Conservation (phyloP, 371 early-diverging fungal genomes). For the Mortierella sp. region DNA sequence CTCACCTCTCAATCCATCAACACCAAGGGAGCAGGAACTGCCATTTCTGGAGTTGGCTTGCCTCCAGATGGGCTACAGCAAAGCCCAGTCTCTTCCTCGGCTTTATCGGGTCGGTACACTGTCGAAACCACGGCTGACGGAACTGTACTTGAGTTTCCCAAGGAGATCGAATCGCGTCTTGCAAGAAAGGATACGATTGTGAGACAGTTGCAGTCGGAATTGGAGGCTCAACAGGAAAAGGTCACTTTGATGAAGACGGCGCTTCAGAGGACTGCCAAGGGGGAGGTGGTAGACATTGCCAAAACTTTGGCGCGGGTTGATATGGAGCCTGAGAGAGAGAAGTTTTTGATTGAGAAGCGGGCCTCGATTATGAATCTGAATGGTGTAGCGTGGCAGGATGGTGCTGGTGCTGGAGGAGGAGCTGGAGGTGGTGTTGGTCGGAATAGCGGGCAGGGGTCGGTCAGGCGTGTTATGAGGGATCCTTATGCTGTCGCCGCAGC, state of each 20-base stretch:
- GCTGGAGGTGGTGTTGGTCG: background rate
- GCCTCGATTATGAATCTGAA: constrained; percentile 44
- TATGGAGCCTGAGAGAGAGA: constrained; percentile 28
- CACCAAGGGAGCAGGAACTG: constrained; percentile 17
- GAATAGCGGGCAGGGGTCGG: background rate
- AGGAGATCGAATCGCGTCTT: constrained; percentile 49
- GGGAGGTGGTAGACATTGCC: constrained; percentile 29
- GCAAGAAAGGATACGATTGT: constrained; percentile 52
- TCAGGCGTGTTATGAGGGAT: background rate
- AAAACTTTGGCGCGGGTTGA: constrained; percentile 17
- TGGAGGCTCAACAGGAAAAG: constrained; percentile 50
- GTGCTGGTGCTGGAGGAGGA: background rate
- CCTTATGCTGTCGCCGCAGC: background rate
- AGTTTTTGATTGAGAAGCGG: constrained; percentile 48
- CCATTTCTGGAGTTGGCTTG: background rate
- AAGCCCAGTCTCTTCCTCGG: background rate
- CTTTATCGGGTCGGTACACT: constrained; percentile 24
- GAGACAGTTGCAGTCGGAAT: constrained; percentile 36
- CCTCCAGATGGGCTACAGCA: background rate
- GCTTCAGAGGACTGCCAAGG: constrained; percentile 38
- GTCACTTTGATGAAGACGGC: constrained; percentile 35
- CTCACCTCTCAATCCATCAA: constrained; percentile 75
- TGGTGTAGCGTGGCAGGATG: constrained; percentile 19
- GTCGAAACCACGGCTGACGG: constrained; percentile 52
- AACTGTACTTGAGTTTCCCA: constrained; percentile 48